Evolutionary conservation across 495 filamentous ascomycete species (phyloP), one percentile per base, ranked within the genome.

Genomic region (Parachaetomium inaequale): DNA sequence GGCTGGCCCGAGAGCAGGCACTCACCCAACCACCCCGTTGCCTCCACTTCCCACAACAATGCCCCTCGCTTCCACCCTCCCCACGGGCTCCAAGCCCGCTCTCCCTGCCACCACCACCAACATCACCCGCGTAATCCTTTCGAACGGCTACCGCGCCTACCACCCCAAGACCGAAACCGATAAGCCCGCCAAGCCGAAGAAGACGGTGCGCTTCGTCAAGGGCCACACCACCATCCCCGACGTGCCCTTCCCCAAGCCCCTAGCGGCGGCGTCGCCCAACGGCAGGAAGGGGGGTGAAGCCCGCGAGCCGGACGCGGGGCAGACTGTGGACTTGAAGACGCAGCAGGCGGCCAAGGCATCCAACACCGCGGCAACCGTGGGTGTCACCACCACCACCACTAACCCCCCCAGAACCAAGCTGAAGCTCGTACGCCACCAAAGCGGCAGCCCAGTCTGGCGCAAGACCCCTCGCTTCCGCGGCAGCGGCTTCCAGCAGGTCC

Each of bases 81-180:
- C 42, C 11, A 49, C 45, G 21, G 45, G 45, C 45, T 26, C 45
- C 45, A 49, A 49, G 45, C 23, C 45, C 45, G 6, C 21, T 14
- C 21, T 8, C 8, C 8, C 45, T 26, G 8, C 1, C 23, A 0
- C 29, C 47, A n/a, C 14, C 15, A 12, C 23, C 11, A 6, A 7
- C 23, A 52, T 52, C 49, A 21, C 51, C 31, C 51, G 32, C n/a
- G 32, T 25, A 4, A 54, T 31, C 8, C 51, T 54, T 19, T 21
- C 31, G 31, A 38, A 38, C 51, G 31, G 31, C 7, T 54, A 54
- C 51, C 31, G 51, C 51, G 31, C 51, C 32, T 54, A 54, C 19
- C 31, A 25, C 29, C 50, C n/a, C 29, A 10, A 34, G n/a, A 3
- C 10, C 10, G 29, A 21, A 29, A 17, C 23, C 46, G 10, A 8